Percentiles rank a stretch among this genome's conserved stretches.
phyloP scores from a whole-genome alignment of 495 filamentous ascomycete species.

The Neurospora intermedia region DNA sequence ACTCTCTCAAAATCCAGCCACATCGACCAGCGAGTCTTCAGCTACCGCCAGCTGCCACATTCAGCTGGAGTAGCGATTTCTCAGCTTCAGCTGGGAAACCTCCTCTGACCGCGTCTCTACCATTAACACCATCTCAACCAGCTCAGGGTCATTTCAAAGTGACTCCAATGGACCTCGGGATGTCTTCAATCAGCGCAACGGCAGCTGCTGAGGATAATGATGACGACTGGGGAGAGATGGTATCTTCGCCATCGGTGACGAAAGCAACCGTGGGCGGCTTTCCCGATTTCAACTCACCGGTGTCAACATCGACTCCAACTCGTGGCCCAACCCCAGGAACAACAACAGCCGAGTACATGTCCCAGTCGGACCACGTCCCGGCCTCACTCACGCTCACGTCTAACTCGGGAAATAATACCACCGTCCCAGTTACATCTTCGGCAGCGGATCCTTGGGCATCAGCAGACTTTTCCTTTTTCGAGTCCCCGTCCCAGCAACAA shows the following conservation, averaged over 20 bases:
- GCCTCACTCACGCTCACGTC: not conserved
- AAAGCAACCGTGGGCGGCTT: slow-evolving; percentile 4
- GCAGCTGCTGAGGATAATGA: slow-evolving; percentile 26
- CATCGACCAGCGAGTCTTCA: slow-evolving; percentile 12
- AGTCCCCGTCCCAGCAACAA: slow-evolving; percentile 8
- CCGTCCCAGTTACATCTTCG: not conserved
- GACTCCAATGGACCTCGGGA: not conserved
- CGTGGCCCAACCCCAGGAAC: not conserved
- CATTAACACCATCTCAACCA: not conserved
- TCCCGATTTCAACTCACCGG: slow-evolving; percentile 1
- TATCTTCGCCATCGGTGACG: slow-evolving; percentile 31
- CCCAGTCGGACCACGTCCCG: not conserved
- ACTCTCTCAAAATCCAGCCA: slow-evolving; percentile 1
- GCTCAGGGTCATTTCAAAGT: not conserved
- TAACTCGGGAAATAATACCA: not conserved
- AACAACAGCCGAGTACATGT: not conserved
- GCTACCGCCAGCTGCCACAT: slow-evolving; percentile 17
- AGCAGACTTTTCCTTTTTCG: slow-evolving; percentile 31
- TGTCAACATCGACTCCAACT: not conserved
- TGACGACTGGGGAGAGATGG: slow-evolving; percentile 47
- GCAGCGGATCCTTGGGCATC: slow-evolving; percentile 22
- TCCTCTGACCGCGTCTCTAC: not conserved
- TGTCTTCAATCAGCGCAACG: not conserved
- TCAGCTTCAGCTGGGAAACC: slow-evolving; percentile 1
- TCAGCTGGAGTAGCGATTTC: slow-evolving; percentile 25